Conservation (phyloP, 169 alveolate species). For the Theileria annulata region DNA sequence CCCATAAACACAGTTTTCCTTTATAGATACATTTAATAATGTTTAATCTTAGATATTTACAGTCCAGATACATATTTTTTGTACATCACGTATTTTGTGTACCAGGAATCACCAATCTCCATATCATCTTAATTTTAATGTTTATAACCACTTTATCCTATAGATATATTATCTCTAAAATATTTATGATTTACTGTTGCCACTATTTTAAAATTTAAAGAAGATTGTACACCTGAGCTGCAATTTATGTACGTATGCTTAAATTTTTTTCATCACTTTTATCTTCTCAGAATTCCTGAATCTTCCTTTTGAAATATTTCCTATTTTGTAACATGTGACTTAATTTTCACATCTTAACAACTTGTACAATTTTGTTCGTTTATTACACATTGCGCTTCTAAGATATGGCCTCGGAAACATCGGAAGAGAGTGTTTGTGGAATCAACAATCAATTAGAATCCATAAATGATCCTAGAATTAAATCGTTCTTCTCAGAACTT, state of each 20-base stretch:
- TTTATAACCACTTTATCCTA: neutral
- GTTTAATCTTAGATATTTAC: too few relatives aligned
- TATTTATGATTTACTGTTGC: neutral
- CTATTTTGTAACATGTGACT: too few relatives aligned
- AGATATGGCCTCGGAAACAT: neutral
- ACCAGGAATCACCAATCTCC: too few relatives aligned
- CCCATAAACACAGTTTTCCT: too few relatives aligned
- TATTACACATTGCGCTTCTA: too few relatives aligned
- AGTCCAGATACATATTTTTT: too few relatives aligned
- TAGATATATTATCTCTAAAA: neutral
- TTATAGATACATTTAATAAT: too few relatives aligned
- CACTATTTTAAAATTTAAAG: neutral
- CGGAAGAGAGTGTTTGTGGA: too few relatives aligned
- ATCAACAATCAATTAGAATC: neutral
- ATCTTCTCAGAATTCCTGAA: neutral
- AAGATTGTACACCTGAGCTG: slow-evolving; percentile 5
- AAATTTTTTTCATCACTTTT: neutral
- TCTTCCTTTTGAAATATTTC: too few relatives aligned
- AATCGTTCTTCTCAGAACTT: slow-evolving; percentile 35
- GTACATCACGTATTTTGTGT: too few relatives aligned
- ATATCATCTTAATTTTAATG: neutral
- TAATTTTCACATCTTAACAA: too few relatives aligned
- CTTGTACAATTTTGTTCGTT: too few relatives aligned
- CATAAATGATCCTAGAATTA: slow-evolving; percentile 5
- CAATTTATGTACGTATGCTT: slow-evolving; percentile 6